Evolutionary conservation across 305 asterid genomes (phyloP).

Genomic region (Andrographis paniculata): DNA sequence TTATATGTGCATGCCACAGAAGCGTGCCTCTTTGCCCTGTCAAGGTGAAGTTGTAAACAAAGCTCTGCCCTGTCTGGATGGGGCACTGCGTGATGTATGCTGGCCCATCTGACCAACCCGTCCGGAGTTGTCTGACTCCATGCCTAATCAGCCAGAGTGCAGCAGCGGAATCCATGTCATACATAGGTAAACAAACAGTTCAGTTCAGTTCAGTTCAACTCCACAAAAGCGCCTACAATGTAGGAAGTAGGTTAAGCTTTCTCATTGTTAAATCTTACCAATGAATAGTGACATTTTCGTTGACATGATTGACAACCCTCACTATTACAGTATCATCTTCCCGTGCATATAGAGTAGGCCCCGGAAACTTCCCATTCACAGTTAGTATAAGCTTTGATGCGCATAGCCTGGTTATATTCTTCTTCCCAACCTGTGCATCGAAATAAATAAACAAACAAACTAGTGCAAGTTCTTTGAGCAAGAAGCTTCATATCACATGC

Average conservation of each 20-base stretch:
- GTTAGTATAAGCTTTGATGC: constrained; percentile 40
- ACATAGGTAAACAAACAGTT: too few relatives aligned
- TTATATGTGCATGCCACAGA: constrained; percentile 59
- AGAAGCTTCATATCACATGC: background rate
- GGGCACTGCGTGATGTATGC: constrained; percentile 61
- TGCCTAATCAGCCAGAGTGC: constrained; percentile 32
- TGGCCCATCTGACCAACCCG: constrained; percentile 76
- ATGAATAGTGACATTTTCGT: constrained; percentile 57
- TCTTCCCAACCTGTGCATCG: constrained; percentile 47
- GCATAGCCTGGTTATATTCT: constrained; percentile 38
- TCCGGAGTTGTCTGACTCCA: constrained; percentile 54
- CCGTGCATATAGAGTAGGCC: constrained; percentile 57
- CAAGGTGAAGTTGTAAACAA: constrained; percentile 46
- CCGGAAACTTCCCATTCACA: constrained; percentile 67
- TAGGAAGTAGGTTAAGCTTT: background rate
- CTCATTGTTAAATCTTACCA: constrained; percentile 28
- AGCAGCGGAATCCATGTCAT: background rate
- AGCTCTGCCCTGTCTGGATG: constrained; percentile 53
- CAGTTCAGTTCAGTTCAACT: too few relatives aligned
- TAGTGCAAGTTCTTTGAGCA: background rate
- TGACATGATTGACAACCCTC: constrained; percentile 47
- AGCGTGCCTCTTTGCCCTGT: constrained; percentile 67
- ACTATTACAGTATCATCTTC: constrained; percentile 58
- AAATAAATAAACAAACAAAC: background rate
- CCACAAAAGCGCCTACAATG: too few relatives aligned